Conservation (phyloP, 1,139 yeast genomes). For the Hyphopichia khmerensis region DNA sequence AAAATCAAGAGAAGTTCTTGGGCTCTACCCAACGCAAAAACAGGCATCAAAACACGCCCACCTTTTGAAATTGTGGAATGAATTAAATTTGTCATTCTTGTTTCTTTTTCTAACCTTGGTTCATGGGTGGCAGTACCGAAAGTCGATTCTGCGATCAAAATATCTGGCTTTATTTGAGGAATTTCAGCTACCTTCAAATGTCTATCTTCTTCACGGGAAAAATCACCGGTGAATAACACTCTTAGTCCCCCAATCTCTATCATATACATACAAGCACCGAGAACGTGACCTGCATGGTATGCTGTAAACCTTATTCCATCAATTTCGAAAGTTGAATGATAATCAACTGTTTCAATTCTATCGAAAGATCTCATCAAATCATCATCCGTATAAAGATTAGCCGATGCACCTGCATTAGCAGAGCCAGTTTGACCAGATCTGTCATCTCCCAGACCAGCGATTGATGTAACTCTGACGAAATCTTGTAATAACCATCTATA, state of each 20-base stretch:
- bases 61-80: slow-evolving; percentile 86
- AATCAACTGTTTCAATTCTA: slow-evolving; percentile 88
- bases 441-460: slow-evolving; percentile 47
- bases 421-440: slow-evolving; percentile 21
- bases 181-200: slow-evolving; percentile 95
- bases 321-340: slow-evolving; percentile 91
- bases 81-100: slow-evolving; percentile 72
- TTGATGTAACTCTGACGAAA: slow-evolving; percentile 87
- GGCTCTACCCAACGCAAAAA: slow-evolving; percentile 94
- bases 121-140: slow-evolving; percentile 98
- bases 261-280: slow-evolving; percentile 98
- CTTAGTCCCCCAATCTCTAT: slow-evolving; percentile 93
- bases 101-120: slow-evolving; percentile 82
- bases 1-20: slow-evolving; percentile 86
- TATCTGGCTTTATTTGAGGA: slow-evolving; percentile 86
- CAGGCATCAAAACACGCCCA: slow-evolving; percentile 90
- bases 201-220: slow-evolving; percentile 91
- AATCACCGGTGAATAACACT: slow-evolving; percentile 91
- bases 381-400: slow-evolving; percentile 80
- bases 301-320: slow-evolving; percentile 96
- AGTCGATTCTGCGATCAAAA: slow-evolving; percentile 90
- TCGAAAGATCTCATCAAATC: slow-evolving; percentile 88
- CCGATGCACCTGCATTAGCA: slow-evolving; percentile 25
- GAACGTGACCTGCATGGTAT: slow-evolving; percentile 97
- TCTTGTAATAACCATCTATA: slow-evolving; percentile 93